Conservation (phyloP, 78 protist species). For the Planoprotostelium fungivorum region DNA sequence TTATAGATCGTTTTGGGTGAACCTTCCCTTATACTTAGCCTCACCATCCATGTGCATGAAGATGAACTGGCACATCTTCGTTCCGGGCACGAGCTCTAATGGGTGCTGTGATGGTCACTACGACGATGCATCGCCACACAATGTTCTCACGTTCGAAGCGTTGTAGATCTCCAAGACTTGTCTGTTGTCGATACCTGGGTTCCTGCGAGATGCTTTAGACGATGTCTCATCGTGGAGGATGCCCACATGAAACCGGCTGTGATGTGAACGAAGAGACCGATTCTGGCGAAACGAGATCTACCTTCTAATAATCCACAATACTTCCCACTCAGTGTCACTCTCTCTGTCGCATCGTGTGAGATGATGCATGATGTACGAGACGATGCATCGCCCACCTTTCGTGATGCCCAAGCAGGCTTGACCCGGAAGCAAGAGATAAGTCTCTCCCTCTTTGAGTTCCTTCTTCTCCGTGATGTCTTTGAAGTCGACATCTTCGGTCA, state of each 20-base stretch:
- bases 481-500: conserved; percentile 52
- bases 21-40: conserved; percentile 62
- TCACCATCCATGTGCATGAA: conserved; percentile 71
- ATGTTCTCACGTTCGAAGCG: conserved; percentile 52
- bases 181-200: conserved; percentile 72
- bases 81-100: conserved; percentile 63
- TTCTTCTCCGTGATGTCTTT: conserved; percentile 61
- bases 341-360: conserved; percentile 36
- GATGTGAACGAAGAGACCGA: conserved; percentile 75
- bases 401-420: conserved; percentile 73
- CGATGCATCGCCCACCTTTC: conserved; percentile 9
- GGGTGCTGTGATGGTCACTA: conserved; percentile 28
- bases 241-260: conserved; percentile 73
- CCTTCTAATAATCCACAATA: conserved; percentile 79
- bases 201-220: background rate
- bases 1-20: conserved; percentile 19
- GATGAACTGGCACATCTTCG: conserved; percentile 72
- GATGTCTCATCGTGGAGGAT: background rate
- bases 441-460: conserved; percentile 45
- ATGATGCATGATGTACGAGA: too few relatives aligned
- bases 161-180: conserved; percentile 84
- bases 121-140: background rate
- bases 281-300: conserved; percentile 76
- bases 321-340: conserved; percentile 39
- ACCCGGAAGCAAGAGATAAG: conserved; percentile 48